Percentiles rank a stretch among this genome's conserved stretches.
phyloP scores from a whole-genome alignment of 2,329 filamentous ascomycete species.

The Anthostomella pinea region DNA sequence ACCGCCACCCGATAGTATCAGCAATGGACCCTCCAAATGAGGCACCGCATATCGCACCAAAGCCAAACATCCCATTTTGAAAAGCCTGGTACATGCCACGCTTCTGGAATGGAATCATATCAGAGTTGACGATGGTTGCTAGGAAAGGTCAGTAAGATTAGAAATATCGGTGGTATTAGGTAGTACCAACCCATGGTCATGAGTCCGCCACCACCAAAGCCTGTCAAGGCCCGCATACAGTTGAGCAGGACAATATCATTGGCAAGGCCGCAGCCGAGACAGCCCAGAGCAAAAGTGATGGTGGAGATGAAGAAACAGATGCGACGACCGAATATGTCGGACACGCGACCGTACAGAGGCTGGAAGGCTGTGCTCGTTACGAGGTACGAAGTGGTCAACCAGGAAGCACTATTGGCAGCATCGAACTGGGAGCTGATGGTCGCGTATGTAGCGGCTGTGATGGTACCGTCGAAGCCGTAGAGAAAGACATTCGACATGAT shows the following conservation, averaged over 20 bases:
- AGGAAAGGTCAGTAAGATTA: slow-evolving; percentile 12
- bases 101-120: slow-evolving; percentile 57
- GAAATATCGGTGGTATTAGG: slow-evolving; percentile 5
- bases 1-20: slow-evolving; percentile 65
- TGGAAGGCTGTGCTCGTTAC: slow-evolving; percentile 70
- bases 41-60: slow-evolving; percentile 61
- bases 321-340: slow-evolving; percentile 65
- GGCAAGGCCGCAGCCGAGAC: slow-evolving; percentile 63
- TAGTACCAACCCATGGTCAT: slow-evolving; percentile 61
- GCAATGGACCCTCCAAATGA: slow-evolving; percentile 63
- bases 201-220: slow-evolving; percentile 65
- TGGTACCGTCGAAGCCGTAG: slow-evolving; percentile 67
- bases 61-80: slow-evolving; percentile 60
- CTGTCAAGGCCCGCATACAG: slow-evolving; percentile 63
- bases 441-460: slow-evolving; percentile 71
- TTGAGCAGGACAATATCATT: slow-evolving; percentile 58
- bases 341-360: slow-evolving; percentile 68
- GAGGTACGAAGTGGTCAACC: slow-evolving; percentile 71
- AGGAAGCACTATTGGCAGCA: slow-evolving; percentile 69
- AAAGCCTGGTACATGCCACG: slow-evolving; percentile 59
- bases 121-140: slow-evolving; percentile 60
- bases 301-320: slow-evolving; percentile 63
- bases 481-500: slow-evolving; percentile 66
- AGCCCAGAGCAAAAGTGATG: slow-evolving; percentile 59
- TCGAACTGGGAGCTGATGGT: slow-evolving; percentile 73